Evolutionary conservation across 108 stramenopile species (phyloP).

Genomic region (Craspedostauros australis): DNA sequence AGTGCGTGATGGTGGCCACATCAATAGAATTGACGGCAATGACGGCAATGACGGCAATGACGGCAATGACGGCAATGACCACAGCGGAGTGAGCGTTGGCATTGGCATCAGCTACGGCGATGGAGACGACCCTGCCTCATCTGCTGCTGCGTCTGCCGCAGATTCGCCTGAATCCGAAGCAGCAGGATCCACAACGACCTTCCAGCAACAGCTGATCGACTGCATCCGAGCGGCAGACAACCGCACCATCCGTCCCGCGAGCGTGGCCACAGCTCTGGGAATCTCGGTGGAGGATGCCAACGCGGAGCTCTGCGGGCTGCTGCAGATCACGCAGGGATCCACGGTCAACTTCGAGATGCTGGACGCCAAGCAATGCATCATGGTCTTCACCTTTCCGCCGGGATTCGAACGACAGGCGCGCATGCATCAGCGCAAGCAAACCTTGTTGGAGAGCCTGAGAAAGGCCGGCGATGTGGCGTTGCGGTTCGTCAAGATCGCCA

Average conservation of each 20-base stretch:
- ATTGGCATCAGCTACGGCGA: too few relatives aligned
- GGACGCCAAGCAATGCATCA: slow-evolving; percentile 9
- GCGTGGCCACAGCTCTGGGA: slow-evolving; percentile 59
- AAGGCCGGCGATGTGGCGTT: slow-evolving; percentile 11
- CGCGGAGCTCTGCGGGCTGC: slow-evolving; percentile 67
- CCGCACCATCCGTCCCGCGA: slow-evolving; percentile 55
- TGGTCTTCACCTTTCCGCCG: slow-evolving; percentile 78
- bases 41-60: slow-evolving; percentile 5
- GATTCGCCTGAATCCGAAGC: too few relatives aligned
- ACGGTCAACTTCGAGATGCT: slow-evolving; percentile 64
- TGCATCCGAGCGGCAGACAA: slow-evolving; percentile 17
- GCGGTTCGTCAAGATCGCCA: slow-evolving; percentile 53
- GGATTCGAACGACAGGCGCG: slow-evolving; percentile 60
- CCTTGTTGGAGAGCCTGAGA: slow-evolving; percentile 23
- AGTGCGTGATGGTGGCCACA: neutral
- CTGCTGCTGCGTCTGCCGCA: slow-evolving; percentile 5
- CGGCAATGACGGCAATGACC: slow-evolving; percentile 2
- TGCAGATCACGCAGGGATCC: slow-evolving; percentile 69
- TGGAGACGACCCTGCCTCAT: too few relatives aligned
- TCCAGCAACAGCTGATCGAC: slow-evolving; percentile 14
- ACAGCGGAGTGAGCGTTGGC: neutral
- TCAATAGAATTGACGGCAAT: neutral
- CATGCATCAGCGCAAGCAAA: slow-evolving; percentile 24
- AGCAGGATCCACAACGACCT: too few relatives aligned
- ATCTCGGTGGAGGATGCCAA: slow-evolving; percentile 71